phyloP scores from a whole-genome alignment of 2,329 filamentous ascomycete genomes.

The Colletotrichum acutatum region DNA sequence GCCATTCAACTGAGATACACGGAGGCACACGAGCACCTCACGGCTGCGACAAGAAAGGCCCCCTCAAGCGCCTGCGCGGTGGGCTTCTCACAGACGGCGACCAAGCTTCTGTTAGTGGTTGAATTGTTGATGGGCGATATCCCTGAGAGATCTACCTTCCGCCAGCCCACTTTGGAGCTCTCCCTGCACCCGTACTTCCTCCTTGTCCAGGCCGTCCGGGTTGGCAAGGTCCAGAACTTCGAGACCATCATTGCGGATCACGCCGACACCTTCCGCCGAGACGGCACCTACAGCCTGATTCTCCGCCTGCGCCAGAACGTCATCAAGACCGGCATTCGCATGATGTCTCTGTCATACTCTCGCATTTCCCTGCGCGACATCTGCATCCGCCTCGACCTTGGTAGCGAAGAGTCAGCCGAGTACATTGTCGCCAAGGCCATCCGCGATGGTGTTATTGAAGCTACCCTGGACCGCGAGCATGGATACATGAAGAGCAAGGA shows the following conservation, averaged over 20 bases:
- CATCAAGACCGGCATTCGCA: slow-evolving; percentile 98
- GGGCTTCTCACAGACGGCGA: slow-evolving; percentile 95
- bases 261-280: slow-evolving; percentile 86
- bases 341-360: slow-evolving; percentile 98
- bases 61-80: slow-evolving; percentile 89
- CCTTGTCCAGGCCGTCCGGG: slow-evolving; percentile 92
- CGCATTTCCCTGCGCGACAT: slow-evolving; percentile 97
- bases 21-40: slow-evolving; percentile 93
- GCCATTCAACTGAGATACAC: slow-evolving; percentile 97
- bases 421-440: slow-evolving; percentile 99
- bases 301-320: slow-evolving; percentile 96
- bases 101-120: slow-evolving; percentile 95
- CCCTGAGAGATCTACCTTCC: slow-evolving; percentile 93
- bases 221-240: slow-evolving; percentile 96
- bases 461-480: slow-evolving; percentile 90
- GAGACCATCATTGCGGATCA: slow-evolving; percentile 86
- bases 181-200: slow-evolving; percentile 93
- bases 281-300: slow-evolving; percentile 95
- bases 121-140: slow-evolving; percentile 99
- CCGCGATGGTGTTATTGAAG: slow-evolving; percentile 96
- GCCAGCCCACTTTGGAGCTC: slow-evolving; percentile 86
- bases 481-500: slow-evolving; percentile 99
- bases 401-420: slow-evolving; percentile 96
- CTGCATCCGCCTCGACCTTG: slow-evolving; percentile 91
- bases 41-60: slow-evolving; percentile 93